Evolutionary conservation across 768 basidiomycete genomes (phyloP).

Genomic region (Fibroporia radiculosa): DNA sequence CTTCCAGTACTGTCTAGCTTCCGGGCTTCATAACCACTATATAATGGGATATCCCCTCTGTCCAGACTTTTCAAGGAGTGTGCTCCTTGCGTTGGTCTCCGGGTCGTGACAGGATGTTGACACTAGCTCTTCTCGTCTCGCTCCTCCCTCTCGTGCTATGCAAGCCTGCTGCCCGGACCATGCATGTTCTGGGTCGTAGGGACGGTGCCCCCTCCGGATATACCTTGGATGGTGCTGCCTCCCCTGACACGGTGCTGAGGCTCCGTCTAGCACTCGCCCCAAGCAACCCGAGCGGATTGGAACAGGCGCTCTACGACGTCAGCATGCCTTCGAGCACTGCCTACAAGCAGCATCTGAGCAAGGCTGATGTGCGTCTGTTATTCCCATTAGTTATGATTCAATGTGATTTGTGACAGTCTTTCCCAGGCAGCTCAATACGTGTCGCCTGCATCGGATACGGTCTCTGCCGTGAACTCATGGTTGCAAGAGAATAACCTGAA

Average conservation of each 20-base stretch:
- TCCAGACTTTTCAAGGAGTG: too few species aligned
- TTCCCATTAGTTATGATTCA: not conserved
- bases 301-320: constrained; percentile 26
- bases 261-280: constrained; percentile 28
- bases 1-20: too few species aligned
- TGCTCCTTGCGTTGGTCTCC: too few species aligned
- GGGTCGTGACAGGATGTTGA: too few species aligned
- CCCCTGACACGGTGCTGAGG: constrained; percentile 21
- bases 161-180: too few species aligned
- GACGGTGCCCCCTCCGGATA: constrained; percentile 16
- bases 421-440: constrained; percentile 11
- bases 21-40: too few species aligned
- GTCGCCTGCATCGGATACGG: constrained; percentile 17
- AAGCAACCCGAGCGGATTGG: constrained; percentile 27
- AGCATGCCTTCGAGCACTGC: constrained; percentile 25
- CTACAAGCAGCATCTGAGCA: constrained; percentile 32
- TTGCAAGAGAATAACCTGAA: constrained; percentile 18
- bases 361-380: constrained; percentile 26
- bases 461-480: constrained; percentile 20
- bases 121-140: too few species aligned
- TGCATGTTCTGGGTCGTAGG: constrained; percentile 17
- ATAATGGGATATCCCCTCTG: too few species aligned
- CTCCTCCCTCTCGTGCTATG: too few species aligned
- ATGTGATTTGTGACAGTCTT: not conserved
- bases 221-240: constrained; percentile 16